A percentile compares a stretch with the other conserved stretches of the same genome.
Evolutionary conservation across 164 flowering plant species (phyloP).

Genomic region (Tetrastigma voinierianum): DNA sequence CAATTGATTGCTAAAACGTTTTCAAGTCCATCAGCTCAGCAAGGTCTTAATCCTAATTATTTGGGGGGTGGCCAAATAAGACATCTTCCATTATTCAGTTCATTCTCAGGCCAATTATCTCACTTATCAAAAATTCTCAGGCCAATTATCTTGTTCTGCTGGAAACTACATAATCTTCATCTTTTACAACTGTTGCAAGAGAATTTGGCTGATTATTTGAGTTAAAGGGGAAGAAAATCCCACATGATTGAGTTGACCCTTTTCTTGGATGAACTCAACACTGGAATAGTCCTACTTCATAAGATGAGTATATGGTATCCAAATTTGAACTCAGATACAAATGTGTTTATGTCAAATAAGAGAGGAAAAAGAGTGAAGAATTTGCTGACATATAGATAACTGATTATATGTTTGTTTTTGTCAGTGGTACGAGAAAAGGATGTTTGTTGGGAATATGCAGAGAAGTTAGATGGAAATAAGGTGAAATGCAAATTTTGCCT

Average conservation of each 20-base stretch:
- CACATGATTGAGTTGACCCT: no score
- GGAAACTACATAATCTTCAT: not conserved
- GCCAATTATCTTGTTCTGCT: not conserved
- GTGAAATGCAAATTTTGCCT: constrained; percentile 85
- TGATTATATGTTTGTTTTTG: constrained; percentile 4
- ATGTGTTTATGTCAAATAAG: not conserved
- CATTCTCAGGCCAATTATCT: not conserved
- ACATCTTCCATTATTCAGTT: not conserved
- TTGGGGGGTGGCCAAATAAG: not conserved
- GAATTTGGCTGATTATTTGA: no score
- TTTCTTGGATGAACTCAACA: no score
- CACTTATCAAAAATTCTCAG: no score
- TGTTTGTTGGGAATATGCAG: constrained; percentile 93
- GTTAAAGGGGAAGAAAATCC: no score
- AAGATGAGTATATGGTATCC: not conserved
- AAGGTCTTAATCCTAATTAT: no score
- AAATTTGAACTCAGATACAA: no score
- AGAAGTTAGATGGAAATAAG: constrained; percentile 89
- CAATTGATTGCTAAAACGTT: not conserved
- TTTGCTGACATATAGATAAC: not conserved
- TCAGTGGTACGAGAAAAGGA: constrained; percentile 97
- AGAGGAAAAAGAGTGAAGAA: not conserved
- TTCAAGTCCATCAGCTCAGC: not conserved
- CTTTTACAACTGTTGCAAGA: no score
- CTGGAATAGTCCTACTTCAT: no score